Base-by-base conservation (phyloP, 2,329 filamentous ascomycete genomes). In the Dichotomopilus funicola region DNA sequence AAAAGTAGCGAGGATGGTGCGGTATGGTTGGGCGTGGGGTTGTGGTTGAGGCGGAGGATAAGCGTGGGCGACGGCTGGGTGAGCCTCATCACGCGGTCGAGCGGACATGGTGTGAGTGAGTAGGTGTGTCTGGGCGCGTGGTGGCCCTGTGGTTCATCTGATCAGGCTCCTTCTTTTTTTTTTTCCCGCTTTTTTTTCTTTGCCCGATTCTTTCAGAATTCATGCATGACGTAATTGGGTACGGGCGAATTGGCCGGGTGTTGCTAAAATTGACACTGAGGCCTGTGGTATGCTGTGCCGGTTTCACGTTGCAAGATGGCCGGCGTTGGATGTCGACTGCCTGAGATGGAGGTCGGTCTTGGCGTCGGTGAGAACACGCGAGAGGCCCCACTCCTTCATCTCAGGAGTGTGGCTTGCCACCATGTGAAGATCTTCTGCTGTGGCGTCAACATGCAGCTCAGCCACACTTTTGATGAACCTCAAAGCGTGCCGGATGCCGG, bases 1-100 rank as follows among this genome's bases (percentile, higher is more conserved):
- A 65, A 88, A 91, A n/a, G 66, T 61, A 40, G 62, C 51, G 50
- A 71, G 41, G 33, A 76, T 56, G 7, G 68, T 67, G 19, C 53
- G 58, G 44, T 62, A 55, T 5, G 63, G 63, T 9, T 45, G 49
- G 8, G 37, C 11, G 48, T 52, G 47, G 40, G 12, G 13, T 27
- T 27, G 19, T 27, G 19, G 19, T 27, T 27, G 19, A 27, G 19
- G 19, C 19, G 19, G 19, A 27, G 19, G 19, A 27, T 27, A 27
- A 27, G 19, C 19, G 19, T 27, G 19, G 19, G 19, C 19, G 19
- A 27, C 19, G 19, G 19, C 19, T 27, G 19, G 19, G 19, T 3
- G 19, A 27, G 19, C 19, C 19, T 27, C 19, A 27, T 27, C 19
- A 27, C 19, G 19, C 19, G 19, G 19, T 27, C 19, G 19, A 27